Evolutionary conservation across 1,284 basidiomycete species (phyloP).

Genomic region (Peniophora sp.): DNA sequence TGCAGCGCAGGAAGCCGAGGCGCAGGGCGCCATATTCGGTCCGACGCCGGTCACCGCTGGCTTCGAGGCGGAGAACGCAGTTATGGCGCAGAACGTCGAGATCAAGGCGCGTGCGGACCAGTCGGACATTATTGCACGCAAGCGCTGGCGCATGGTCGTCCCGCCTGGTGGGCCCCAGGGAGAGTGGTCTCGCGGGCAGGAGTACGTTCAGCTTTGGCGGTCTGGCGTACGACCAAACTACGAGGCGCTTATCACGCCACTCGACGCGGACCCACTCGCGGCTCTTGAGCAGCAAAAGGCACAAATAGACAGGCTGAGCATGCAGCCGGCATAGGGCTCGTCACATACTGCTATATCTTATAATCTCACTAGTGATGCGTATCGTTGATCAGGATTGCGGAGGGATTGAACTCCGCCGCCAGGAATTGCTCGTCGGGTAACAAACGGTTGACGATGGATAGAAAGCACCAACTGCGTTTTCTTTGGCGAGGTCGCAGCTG

Average conservation of each 20-base stretch:
- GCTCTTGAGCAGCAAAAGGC: slow-evolving; percentile 8
- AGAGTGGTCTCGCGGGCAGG: slow-evolving; percentile 61
- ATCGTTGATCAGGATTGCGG: no score
- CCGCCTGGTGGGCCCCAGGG: slow-evolving; percentile 33
- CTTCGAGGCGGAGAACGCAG: slow-evolving; percentile 55
- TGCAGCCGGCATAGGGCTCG: slow-evolving; percentile 8
- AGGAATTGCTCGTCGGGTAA: no score
- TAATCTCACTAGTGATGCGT: no score
- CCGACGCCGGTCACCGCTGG: slow-evolving; percentile 53
- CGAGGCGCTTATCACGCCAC: slow-evolving; percentile 35
- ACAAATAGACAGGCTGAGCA: slow-evolving; percentile 6
- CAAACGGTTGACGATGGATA: no score
- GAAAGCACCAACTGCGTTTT: no score
- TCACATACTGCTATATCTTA: no score
- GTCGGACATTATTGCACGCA: slow-evolving; percentile 54
- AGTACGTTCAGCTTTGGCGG: slow-evolving; percentile 66
- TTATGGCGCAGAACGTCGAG: slow-evolving; percentile 47
- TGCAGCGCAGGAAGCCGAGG: slow-evolving; percentile 76
- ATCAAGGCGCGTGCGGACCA: slow-evolving; percentile 47
- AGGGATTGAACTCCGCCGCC: no score
- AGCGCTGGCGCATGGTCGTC: slow-evolving; percentile 68
- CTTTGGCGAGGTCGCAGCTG: no score
- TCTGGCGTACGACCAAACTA: slow-evolving; percentile 61
- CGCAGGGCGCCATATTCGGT: slow-evolving; percentile 67
- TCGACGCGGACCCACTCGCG: slow-evolving; percentile 4